These are phyloP conservation scores for Penicillium tannophilum DNA, from an alignment of 495 filamentous ascomycete species.

Conservation along the genomic window DNA sequence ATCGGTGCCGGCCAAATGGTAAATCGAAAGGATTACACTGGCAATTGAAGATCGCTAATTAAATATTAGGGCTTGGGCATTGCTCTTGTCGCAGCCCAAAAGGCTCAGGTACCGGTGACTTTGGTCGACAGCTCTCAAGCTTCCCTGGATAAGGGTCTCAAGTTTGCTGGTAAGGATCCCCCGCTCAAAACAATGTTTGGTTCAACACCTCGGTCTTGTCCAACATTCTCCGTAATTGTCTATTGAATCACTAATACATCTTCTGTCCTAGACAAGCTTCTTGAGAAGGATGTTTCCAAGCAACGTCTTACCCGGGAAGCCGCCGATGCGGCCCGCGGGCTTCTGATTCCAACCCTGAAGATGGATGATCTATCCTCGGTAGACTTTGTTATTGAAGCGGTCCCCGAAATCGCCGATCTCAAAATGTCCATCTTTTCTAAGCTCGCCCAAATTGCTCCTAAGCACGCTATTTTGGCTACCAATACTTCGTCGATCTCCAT, in stretches of 20 bases:
- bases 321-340: conserved; percentile 67
- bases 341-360: conserved; percentile 67
- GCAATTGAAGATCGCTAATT: conserved; percentile 22
- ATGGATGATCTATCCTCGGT: conserved; percentile 78
- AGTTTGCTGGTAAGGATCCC: conserved; percentile 72
- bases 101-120: conserved; percentile 80
- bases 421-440: conserved; percentile 87
- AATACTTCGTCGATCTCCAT: conserved; percentile 98
- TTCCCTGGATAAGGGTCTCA: conserved; percentile 87
- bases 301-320: conserved; percentile 75
- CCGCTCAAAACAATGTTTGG: conserved; percentile 2
- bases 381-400: conserved; percentile 98
- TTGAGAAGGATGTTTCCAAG: conserved; percentile 90
- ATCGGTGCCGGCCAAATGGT: conserved; percentile 98
- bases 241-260: not conserved
- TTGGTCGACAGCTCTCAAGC: conserved; percentile 83
- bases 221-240: not conserved
- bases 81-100: conserved; percentile 88
- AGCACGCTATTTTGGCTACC: conserved; percentile 89
- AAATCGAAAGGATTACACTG: conserved; percentile 23
- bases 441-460: conserved; percentile 80
- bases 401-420: conserved; percentile 86
- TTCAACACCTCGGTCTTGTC: not conserved
- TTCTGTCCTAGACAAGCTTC: conserved; percentile 70
- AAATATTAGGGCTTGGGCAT: conserved; percentile 83